Percentiles rank a stretch among this genome's conserved stretches.
These are phyloP conservation scores for Cyclostephanos tholiformis DNA, from an alignment of 108 stramenopile species.

Conservation along the genomic window DNA sequence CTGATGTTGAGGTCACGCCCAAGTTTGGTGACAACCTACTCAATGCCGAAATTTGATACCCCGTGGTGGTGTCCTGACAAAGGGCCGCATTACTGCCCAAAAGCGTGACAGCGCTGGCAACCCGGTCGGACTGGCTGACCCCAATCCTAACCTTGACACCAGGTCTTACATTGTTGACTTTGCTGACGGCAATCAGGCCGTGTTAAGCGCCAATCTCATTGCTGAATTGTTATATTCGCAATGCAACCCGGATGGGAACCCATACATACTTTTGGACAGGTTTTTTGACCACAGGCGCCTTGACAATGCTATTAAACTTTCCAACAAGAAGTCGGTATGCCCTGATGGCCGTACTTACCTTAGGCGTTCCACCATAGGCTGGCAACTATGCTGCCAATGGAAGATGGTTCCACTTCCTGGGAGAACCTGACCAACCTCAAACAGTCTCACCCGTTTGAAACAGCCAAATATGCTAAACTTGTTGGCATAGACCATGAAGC, in stretches of 20 bases:
- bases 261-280: not conserved
- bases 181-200: conserved; percentile 16
- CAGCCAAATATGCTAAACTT: too few relatives aligned
- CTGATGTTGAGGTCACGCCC: too few relatives aligned
- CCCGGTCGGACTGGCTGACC: too few relatives aligned
- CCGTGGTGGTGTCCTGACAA: conserved; percentile 2
- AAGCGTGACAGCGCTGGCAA: too few relatives aligned
- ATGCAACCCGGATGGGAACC: too few relatives aligned
- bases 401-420: too few relatives aligned
- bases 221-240: not conserved
- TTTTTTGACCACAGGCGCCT: not conserved
- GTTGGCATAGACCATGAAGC: too few relatives aligned
- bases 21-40: conserved; percentile 2
- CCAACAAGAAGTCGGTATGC: not conserved
- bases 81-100: conserved; percentile 44
- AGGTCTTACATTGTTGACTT: too few relatives aligned
- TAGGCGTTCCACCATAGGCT: not conserved
- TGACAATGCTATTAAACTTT: not conserved
- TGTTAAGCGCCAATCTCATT: conserved; percentile 24
- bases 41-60: conserved; percentile 37
- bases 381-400: conserved; percentile 34
- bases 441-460: too few relatives aligned
- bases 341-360: conserved; percentile 15
- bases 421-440: too few relatives aligned
- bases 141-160: too few relatives aligned